Base-by-base conservation (phyloP, 306 rosid species). In the Quercus bicolor region DNA sequence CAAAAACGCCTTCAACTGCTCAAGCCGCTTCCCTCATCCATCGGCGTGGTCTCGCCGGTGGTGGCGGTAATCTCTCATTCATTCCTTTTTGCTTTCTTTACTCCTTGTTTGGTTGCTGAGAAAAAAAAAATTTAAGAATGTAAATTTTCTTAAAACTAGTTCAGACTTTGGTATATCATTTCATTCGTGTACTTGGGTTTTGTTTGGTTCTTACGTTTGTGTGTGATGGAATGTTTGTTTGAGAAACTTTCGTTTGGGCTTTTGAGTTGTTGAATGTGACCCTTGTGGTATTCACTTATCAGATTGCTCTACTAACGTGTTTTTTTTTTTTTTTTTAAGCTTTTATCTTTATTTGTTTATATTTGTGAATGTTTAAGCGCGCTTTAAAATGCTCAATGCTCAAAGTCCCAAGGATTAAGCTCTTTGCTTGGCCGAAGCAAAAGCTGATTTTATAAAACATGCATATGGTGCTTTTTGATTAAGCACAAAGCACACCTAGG, bases 1-100 rank as follows among this genome's bases (percentile, higher is more conserved):
- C 81, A 10, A 88, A 68, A 45, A 64, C 85, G 19, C 75, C 77
- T 20, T 68, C 79, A 53, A 57, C 76, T 2, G 34, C 82, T 69
- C 75, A 43, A 20, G 75, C 83, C 3, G 29, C 84, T 66, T 79
- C 84, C 20, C 74, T 90, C 18, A 19, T 88, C 76, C 92, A 82
- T 53, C 84, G 89, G 60, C 91, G 89, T 14, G 80, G 88, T 53
- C 62, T 88, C 53, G 88, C 90, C 74, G 82, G 78, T 12, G 83
- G 78, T 14, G 87, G 82, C 15, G 90, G 92, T 83, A 81, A 65
- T 68, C 33, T 34, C 6, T 5, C 64, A 40, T 56, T 43, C 40
- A 13, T 56, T 43, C 40, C 24, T 23, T 21, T 65, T 68, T 72
- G 0, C 16, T 20, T 21, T 18, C n/a, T 76, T 34, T n/a, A 33